phyloP scores from a whole-genome alignment of 2,329 filamentous ascomycete genomes.

The Scopulariopsis brevicaulis region DNA sequence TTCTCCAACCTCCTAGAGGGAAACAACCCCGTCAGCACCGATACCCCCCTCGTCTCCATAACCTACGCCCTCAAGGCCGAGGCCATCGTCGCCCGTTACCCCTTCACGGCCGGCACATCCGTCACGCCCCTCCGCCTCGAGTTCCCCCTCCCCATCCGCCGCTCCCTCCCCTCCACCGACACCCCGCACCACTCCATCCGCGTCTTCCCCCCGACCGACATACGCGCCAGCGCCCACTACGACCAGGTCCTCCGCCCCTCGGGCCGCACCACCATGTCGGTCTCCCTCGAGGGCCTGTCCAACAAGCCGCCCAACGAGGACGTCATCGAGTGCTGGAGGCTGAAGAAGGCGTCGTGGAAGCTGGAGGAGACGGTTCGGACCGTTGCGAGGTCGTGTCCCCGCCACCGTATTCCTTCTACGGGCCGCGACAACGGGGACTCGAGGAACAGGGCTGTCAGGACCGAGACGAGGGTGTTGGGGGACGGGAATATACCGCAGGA shows the following conservation, averaged over 20 bases:
- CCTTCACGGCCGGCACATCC: conserved; percentile 29
- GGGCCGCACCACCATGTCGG: conserved; percentile 65
- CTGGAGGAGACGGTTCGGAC: conserved; percentile 80
- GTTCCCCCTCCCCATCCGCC: conserved; percentile 61
- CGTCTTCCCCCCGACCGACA: conserved; percentile 92
- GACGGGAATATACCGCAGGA: conserved; percentile 72
- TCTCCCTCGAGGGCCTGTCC: conserved; percentile 79
- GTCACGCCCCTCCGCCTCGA: conserved; percentile 44
- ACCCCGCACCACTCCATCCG: conserved; percentile 81
- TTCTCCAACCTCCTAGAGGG: conserved; percentile 83
- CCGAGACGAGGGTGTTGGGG: conserved; percentile 67
- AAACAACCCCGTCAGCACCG: conserved; percentile 72
- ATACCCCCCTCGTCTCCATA: conserved; percentile 60
- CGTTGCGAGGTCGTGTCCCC: conserved; percentile 67
- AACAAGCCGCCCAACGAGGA: conserved; percentile 56
- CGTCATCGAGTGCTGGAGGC: conserved; percentile 70
- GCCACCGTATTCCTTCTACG: conserved; percentile 48
- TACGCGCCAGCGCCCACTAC: conserved; percentile 75
- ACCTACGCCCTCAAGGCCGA: conserved; percentile 69
- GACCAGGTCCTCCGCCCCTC: conserved; percentile 78
- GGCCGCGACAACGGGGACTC: conserved; percentile 14
- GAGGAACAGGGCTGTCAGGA: conserved; percentile 54
- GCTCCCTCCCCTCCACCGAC: conserved; percentile 63
- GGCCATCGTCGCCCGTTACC: conserved; percentile 47
- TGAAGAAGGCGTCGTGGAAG: conserved; percentile 87